Conservation (phyloP, 2,329 filamentous ascomycete species). For the Akanthomyces uredinophilus region DNA sequence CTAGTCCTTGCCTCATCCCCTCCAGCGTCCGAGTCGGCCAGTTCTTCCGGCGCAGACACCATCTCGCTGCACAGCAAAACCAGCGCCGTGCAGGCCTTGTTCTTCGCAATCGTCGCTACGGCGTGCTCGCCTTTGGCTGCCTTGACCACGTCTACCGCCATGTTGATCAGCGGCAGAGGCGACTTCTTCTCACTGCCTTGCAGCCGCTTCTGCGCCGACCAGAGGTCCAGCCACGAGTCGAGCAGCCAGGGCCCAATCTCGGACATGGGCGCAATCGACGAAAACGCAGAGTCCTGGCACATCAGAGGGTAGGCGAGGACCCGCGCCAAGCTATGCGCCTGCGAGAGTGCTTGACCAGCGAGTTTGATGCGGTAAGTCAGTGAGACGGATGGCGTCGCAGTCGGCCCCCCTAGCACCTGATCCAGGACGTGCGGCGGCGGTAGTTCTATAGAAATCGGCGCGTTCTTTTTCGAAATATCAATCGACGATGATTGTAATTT, state of each 20-base stretch:
- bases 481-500: conserved; percentile 30
- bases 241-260: conserved; percentile 45
- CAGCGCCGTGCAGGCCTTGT: conserved; percentile 35
- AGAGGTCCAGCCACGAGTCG: conserved; percentile 42
- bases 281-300: conserved; percentile 28
- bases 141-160: conserved; percentile 30
- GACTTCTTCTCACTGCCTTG: conserved; percentile 26
- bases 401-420: conserved; percentile 27
- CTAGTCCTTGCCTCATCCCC: conserved; percentile 27
- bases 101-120: conserved; percentile 20
- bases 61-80: conserved; percentile 39
- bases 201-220: conserved; percentile 36
- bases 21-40: conserved; percentile 25
- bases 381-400: conserved; percentile 17
- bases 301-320: conserved; percentile 38
- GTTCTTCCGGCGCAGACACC: conserved; percentile 27
- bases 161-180: conserved; percentile 33
- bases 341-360: conserved; percentile 40
- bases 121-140: conserved; percentile 18
- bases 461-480: conserved; percentile 24
- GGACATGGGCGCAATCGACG: conserved; percentile 29
- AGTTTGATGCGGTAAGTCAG: conserved; percentile 36
- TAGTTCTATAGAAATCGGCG: conserved; percentile 27
- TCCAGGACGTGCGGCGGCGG: conserved; percentile 36
- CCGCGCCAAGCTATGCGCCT: conserved; percentile 39